Percentiles rank a stretch among this genome's conserved stretches.
phyloP scores from a whole-genome alignment of 768 basidiomycete genomes.

The Boletus coccyginus region DNA sequence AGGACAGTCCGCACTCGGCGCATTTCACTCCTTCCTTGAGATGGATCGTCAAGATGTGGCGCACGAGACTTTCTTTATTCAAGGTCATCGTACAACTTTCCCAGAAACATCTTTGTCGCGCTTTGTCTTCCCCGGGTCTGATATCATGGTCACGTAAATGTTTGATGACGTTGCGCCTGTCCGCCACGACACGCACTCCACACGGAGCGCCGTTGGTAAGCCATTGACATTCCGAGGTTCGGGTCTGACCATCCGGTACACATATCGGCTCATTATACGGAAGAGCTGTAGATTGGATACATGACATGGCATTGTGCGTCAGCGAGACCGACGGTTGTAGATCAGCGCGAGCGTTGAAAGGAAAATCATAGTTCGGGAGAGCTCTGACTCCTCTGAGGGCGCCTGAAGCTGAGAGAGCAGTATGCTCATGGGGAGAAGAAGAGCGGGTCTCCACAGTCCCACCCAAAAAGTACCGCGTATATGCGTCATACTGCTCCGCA shows the following conservation, averaged over 20 bases:
- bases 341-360: not conserved
- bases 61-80: slow-evolving; percentile 30
- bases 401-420: not conserved
- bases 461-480: not conserved
- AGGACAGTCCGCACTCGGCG: slow-evolving; percentile 9
- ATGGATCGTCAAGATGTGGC: slow-evolving; percentile 29
- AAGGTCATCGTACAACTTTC: slow-evolving; percentile 10
- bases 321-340: not conserved
- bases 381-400: not conserved
- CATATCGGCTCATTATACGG: not conserved
- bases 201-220: slow-evolving; percentile 4
- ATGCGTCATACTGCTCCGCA: not conserved
- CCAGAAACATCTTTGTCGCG: slow-evolving; percentile 19
- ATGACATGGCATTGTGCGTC: not conserved
- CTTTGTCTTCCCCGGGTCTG: slow-evolving; percentile 17
- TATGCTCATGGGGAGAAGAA: not conserved
- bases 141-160: slow-evolving; percentile 16
- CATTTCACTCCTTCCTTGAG: slow-evolving; percentile 17
- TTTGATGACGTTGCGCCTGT: slow-evolving; percentile 15
- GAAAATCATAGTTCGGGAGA: not conserved
- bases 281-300: not conserved
- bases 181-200: not conserved
- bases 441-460: not conserved
- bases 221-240: slow-evolving; percentile 14
- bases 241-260: not conserved